Evolutionary conservation across 2,329 filamentous ascomycete genomes (phyloP), one percentile per base, ranked within the genome.

Genomic region (Aspergillus caelatus): DNA sequence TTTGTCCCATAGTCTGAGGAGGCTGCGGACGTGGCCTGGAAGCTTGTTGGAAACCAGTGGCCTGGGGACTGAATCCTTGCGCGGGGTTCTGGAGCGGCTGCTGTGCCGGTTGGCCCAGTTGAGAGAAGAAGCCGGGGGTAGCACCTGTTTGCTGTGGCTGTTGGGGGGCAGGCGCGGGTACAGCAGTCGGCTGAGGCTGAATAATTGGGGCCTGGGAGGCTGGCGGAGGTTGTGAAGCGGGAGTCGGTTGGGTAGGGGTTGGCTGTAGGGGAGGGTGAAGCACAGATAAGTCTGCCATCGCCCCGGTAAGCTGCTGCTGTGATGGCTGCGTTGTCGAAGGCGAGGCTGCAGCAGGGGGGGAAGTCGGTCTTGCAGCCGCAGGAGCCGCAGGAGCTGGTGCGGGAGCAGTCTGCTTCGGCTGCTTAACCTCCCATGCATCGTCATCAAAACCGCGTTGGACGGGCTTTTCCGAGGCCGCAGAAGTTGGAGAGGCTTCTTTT

Each of bases 361-460:
- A 66, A 26, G 65, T 67, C 28, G 72, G 50, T 30, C 68, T 62
- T 32, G 79, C 68, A 16, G 80, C 72, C 2, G 80, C 71, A 19
- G 82, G 71, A 16, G 79, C 70, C 16, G 80, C 71, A 28, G 83
- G 71, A 21, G 82, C 71, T 16, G 80, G 70, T 19, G 80, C 71
- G 26, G 83, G 70, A 36, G 79, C 74, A 55, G 83, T 67, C 60
- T 89, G 86, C 74, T 88, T 90, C 16, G 90, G 86, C 21, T 93
- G 92, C 80, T 97, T 97, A 57, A 97, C 90, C 72, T 96, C 92
- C 95, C 95, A 99, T 10, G 95, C 95, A 81, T 98, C 93, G 73
- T 98, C 95, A 58, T 99, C 95, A 73, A 98, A 98, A 3, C 92
- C 92, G 63, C 83, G 81, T 48, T 79, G 72, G 41, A 78, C 78